These are phyloP conservation scores for Oldenlandia corymbosa DNA, from an alignment of 257 asterid species.

Conservation along the genomic window DNA sequence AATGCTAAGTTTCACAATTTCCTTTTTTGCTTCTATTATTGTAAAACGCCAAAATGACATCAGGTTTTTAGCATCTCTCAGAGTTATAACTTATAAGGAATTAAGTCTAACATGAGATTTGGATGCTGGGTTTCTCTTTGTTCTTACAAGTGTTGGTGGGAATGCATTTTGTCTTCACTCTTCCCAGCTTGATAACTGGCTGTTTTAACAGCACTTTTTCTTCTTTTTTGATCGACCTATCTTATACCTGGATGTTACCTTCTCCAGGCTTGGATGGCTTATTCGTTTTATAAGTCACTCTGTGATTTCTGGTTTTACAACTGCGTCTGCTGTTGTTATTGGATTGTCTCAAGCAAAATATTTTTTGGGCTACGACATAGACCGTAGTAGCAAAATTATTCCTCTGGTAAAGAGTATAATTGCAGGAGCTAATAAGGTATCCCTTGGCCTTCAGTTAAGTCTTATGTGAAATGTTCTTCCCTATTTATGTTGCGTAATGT, in stretches of 20 bases:
- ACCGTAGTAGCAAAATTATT: slow-evolving; percentile 90
- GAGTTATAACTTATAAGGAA: background rate
- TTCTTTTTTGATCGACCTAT: slow-evolving; percentile 12
- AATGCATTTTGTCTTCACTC: background rate
- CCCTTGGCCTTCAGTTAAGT: slow-evolving; percentile 7
- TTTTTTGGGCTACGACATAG: slow-evolving; percentile 90
- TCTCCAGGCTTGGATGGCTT: slow-evolving; percentile 96
- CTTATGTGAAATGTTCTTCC: slow-evolving; percentile 11
- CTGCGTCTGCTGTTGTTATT: slow-evolving; percentile 98
- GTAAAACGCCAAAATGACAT: too few species aligned
- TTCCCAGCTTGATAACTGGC: slow-evolving; percentile 7
- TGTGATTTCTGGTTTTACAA: slow-evolving; percentile 99
- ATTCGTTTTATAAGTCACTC: slow-evolving; percentile 98
- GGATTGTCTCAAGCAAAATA: slow-evolving; percentile 95
- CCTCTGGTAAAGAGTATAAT: slow-evolving; percentile 81
- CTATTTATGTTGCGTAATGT: background rate
- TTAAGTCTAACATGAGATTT: background rate
- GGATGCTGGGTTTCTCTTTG: background rate
- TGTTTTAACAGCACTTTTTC: background rate
- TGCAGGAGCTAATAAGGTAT: slow-evolving; percentile 80
- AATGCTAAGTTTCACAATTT: background rate
- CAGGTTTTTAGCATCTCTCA: background rate
- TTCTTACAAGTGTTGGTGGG: background rate
- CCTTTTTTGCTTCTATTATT: too few species aligned
- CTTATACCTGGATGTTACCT: slow-evolving; percentile 26